Evolutionary conservation across 2,329 filamentous ascomycete species (phyloP), one percentile per base, ranked within the genome.

Genomic region (Cryoendolithus antarcticus): DNA sequence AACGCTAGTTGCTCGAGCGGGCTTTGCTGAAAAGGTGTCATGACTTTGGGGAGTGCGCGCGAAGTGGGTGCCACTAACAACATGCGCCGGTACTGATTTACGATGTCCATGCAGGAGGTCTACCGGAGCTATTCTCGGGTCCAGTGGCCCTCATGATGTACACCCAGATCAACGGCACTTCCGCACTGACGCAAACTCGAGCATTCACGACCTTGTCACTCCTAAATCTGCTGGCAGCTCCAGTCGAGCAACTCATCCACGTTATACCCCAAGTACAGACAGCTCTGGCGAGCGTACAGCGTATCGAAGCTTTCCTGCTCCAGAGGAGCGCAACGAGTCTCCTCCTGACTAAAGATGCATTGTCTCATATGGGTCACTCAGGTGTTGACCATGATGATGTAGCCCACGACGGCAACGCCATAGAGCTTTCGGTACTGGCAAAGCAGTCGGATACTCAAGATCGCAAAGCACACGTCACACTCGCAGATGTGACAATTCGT

Each of bases 181-280:
- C 15, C 15, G 15, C 15, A 19, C 30, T 50, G 27, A 34, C 42
- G 35, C 37, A 42, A 3, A 45, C 33, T 6, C 37, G 38, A 11
- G 48, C 46, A 3, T 50, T 50, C 39, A 44, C 46, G 4, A 35
- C 47, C 3, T 30, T 49, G 28, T 39, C 46, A 27, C 39, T 50
- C 4, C 35, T 48, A 6, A 30, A 41, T 4, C 32, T 48, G 28
- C 34, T 47, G 24, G 41, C 46, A 9, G 28, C 12, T 9, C 48
- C 48, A 30, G 41, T 43, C 3, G 15, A 42, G 9, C 31, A 44
- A 9, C 38, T 48, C 10, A 48, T 48, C 6, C 45, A 49, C 34
- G 42, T 41, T 13, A 35, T 49, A 24, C 47, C 47, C 5, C 28
- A 34, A 35, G 39, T 43, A 2, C 38, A 40, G 32, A 48, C 41